Percentiles rank a stretch among this genome's conserved stretches.
These are phyloP conservation scores for Petunia hybrid DNA, from an alignment of 305 asterid genomes.

Conservation along the genomic window DNA sequence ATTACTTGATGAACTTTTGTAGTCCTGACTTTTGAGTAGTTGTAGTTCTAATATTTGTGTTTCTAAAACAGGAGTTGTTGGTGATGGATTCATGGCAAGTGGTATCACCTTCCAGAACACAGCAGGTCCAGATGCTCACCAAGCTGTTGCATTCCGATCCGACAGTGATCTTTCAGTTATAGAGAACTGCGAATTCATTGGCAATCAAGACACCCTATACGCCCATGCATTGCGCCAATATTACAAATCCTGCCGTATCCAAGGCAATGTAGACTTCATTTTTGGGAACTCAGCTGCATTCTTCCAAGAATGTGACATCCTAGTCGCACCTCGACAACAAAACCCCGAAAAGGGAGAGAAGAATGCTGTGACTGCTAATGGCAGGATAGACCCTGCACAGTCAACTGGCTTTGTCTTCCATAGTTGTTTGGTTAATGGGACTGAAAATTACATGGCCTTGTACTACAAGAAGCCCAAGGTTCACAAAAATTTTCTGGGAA, in stretches of 20 bases:
- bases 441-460: constrained; percentile 46
- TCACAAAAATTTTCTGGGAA: constrained; percentile 47
- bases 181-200: constrained; percentile 54
- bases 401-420: constrained; percentile 58
- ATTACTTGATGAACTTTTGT: background rate
- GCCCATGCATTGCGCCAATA: constrained; percentile 61
- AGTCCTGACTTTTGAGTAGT: background rate
- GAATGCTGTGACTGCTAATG: constrained; percentile 63
- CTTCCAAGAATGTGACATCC: constrained; percentile 54
- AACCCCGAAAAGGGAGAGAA: constrained; percentile 53
- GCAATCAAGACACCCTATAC: constrained; percentile 66
- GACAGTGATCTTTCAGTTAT: constrained; percentile 55
- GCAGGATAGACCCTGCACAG: constrained; percentile 59
- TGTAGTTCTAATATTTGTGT: background rate
- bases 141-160: constrained; percentile 66
- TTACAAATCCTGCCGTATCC: constrained; percentile 57
- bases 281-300: constrained; percentile 62
- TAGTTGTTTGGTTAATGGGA: constrained; percentile 49
- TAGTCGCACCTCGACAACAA: constrained; percentile 52
- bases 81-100: constrained; percentile 68
- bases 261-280: constrained; percentile 68
- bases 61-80: constrained; percentile 46
- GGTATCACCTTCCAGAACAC: constrained; percentile 56
- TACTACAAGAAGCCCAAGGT: constrained; percentile 43
- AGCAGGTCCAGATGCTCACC: constrained; percentile 60